A percentile compares a stretch with the other conserved stretches of the same genome.
phyloP scores from a whole-genome alignment of 345 rosid genomes.

The Arabis alpina region DNA sequence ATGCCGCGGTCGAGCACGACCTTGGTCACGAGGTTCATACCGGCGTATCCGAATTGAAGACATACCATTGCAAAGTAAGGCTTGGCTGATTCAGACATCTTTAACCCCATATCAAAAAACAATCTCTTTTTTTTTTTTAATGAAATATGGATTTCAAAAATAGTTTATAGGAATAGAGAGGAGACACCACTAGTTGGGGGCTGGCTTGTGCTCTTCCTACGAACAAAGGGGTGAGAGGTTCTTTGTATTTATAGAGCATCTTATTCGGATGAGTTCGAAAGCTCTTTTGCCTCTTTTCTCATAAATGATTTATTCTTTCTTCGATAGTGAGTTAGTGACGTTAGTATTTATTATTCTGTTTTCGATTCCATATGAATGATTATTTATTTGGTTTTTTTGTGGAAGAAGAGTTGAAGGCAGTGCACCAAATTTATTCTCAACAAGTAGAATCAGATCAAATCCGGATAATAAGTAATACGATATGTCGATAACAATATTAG shows the following conservation, averaged over 20 bases:
- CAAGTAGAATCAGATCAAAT: neutral
- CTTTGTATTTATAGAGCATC: slow-evolving; percentile 43
- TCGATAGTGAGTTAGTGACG: slow-evolving; percentile 31
- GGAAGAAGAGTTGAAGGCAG: neutral
- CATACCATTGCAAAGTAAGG: slow-evolving; percentile 92
- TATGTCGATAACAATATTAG: no score
- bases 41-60: slow-evolving; percentile 89
- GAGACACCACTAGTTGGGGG: slow-evolving; percentile 32
- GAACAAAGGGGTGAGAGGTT: slow-evolving; percentile 36
- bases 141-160: neutral
- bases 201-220: slow-evolving; percentile 34
- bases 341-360: slow-evolving; percentile 32
- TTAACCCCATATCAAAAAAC: slow-evolving; percentile 46
- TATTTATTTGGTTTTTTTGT: neutral
- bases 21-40: slow-evolving; percentile 86
- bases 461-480: neutral
- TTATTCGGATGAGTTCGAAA: slow-evolving; percentile 40
- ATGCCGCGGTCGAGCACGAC: slow-evolving; percentile 85
- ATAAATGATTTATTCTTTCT: neutral
- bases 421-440: slow-evolving; percentile 1
- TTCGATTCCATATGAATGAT: neutral
- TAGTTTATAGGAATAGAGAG: slow-evolving; percentile 17
- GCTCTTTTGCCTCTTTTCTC: slow-evolving; percentile 14
- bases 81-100: slow-evolving; percentile 60
- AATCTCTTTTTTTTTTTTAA: neutral